phyloP scores from a whole-genome alignment of 2,329 filamentous ascomycete species.

The Aspergillus costaricaensis region DNA sequence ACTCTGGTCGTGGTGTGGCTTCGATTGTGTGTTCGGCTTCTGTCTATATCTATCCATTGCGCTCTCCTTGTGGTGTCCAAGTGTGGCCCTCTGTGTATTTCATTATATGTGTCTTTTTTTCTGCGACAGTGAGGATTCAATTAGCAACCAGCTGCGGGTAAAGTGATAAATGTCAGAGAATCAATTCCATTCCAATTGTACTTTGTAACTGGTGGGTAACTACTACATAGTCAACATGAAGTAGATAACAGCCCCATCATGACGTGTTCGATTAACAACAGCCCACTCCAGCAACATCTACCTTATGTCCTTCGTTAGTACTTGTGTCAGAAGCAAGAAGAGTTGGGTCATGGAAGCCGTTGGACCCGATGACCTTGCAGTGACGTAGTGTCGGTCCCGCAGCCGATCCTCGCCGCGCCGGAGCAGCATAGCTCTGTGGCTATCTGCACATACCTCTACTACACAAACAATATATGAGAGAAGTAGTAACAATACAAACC shows the following conservation, averaged over 20 bases:
- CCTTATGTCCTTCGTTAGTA: background rate
- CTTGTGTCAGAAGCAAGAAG: background rate
- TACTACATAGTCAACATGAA: too few species aligned
- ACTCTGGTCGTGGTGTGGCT: slow-evolving; percentile 29
- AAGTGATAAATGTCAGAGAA: slow-evolving; percentile 10
- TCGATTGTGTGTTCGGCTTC: slow-evolving; percentile 19
- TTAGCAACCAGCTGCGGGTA: slow-evolving; percentile 7
- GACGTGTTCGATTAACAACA: slow-evolving; percentile 1
- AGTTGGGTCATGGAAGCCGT: background rate
- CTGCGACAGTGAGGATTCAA: background rate
- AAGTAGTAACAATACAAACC: too few species aligned
- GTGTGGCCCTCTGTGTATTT: background rate
- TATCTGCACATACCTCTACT: background rate
- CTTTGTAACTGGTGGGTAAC: too few species aligned
- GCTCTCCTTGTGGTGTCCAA: background rate
- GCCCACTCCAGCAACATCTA: background rate
- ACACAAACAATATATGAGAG: too few species aligned
- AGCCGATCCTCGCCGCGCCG: background rate
- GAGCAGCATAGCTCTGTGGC: background rate
- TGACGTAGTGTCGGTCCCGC: slow-evolving; percentile 6
- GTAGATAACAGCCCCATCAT: background rate
- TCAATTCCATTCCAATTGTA: background rate
- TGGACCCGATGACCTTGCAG: background rate
- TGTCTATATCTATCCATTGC: slow-evolving; percentile 16
- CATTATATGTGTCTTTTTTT: slow-evolving; percentile 24